These are phyloP conservation scores for Protomyces macrosporus DNA, from an alignment of 1,139 yeast genomes.

Conservation along the genomic window DNA sequence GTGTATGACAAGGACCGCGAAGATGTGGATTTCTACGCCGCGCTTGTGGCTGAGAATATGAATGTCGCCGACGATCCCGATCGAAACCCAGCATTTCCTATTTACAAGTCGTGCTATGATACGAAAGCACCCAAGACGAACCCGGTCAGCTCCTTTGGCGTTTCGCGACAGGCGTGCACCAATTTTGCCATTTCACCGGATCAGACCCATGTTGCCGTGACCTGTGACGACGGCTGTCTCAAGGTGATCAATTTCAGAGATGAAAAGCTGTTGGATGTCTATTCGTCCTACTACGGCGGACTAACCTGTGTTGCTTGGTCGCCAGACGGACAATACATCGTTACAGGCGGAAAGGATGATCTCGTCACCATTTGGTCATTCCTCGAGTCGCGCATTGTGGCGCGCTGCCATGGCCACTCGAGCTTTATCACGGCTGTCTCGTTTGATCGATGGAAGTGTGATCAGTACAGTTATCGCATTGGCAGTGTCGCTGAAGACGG, in stretches of 20 bases:
- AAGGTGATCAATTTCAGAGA: slow-evolving; percentile 52
- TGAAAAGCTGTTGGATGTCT: slow-evolving; percentile 52
- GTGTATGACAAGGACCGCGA: slow-evolving; percentile 45
- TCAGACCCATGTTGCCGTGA: slow-evolving; percentile 45
- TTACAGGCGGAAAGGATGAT: slow-evolving; percentile 50
- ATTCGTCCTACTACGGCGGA: slow-evolving; percentile 68
- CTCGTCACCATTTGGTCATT: slow-evolving; percentile 40
- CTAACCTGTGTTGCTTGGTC: slow-evolving; percentile 55
- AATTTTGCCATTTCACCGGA: slow-evolving; percentile 50
- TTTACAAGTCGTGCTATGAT: slow-evolving; percentile 30
- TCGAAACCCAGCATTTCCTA: slow-evolving; percentile 29
- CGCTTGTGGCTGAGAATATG: background rate
- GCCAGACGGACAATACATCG: slow-evolving; percentile 59
- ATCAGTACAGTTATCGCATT: slow-evolving; percentile 48
- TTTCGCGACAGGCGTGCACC: slow-evolving; percentile 57
- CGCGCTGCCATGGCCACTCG: slow-evolving; percentile 57
- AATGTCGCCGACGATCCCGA: slow-evolving; percentile 24
- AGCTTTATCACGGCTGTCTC: slow-evolving; percentile 56
- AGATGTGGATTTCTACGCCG: slow-evolving; percentile 34
- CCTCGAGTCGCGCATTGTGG: slow-evolving; percentile 37
- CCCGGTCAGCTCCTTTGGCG: slow-evolving; percentile 58
- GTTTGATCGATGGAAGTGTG: slow-evolving; percentile 43
- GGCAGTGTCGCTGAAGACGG: slow-evolving; percentile 72
- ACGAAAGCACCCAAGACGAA: slow-evolving; percentile 36
- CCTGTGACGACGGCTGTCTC: slow-evolving; percentile 63